These are phyloP conservation scores for Scalesia atractyloides DNA, from an alignment of 129 eudicot genomes.

Conservation along the genomic window DNA sequence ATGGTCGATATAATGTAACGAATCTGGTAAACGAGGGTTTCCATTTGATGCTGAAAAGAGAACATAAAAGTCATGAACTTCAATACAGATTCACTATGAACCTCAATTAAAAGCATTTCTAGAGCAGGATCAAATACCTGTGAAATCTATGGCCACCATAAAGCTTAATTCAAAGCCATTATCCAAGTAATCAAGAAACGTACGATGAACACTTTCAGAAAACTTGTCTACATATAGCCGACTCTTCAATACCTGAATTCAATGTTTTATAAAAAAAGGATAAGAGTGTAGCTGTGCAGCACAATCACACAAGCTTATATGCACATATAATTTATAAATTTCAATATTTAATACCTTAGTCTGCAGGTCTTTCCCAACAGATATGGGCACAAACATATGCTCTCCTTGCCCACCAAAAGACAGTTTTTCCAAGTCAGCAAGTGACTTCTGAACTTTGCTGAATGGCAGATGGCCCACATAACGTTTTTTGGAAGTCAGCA, in stretches of 20 bases:
- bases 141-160: slow-evolving; percentile 98
- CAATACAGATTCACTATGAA: no score
- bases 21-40: slow-evolving; percentile 96
- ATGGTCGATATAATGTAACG: slow-evolving; percentile 94
- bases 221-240: slow-evolving; percentile 79
- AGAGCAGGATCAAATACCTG: slow-evolving; percentile 52
- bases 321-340: slow-evolving; percentile 8
- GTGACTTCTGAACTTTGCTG: slow-evolving; percentile 86
- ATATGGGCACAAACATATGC: slow-evolving; percentile 53
- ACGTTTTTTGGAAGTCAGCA: slow-evolving; percentile 13
- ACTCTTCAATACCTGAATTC: slow-evolving; percentile 77
- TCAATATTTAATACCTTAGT: slow-evolving; percentile 52
- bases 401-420: slow-evolving; percentile 59
- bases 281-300: slow-evolving; percentile 11
- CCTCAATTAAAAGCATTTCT: not conserved
- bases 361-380: slow-evolving; percentile 57
- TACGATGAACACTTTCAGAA: slow-evolving; percentile 73
- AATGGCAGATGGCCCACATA: not conserved
- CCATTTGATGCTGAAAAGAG: slow-evolving; percentile 90
- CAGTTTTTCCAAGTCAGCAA: slow-evolving; percentile 71
- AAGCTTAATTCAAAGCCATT: slow-evolving; percentile 94
- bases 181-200: slow-evolving; percentile 93
- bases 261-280: not conserved
- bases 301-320: not conserved
- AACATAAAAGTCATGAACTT: slow-evolving; percentile 7